Evolutionary conservation across 2,329 filamentous ascomycete species (phyloP).

Genomic region (Thermoascus crustaceus): DNA sequence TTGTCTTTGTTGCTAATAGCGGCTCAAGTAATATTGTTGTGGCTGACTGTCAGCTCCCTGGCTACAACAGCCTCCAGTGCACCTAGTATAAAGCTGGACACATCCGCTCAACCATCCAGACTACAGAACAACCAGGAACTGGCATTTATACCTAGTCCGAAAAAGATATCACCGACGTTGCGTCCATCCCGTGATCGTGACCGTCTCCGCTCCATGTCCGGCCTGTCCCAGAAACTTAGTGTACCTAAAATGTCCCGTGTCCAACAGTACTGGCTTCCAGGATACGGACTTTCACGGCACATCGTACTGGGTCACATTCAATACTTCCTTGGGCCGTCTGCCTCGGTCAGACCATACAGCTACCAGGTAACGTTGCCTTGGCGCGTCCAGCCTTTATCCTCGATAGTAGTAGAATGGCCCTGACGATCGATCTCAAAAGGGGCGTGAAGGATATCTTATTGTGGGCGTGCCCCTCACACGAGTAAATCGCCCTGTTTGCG

Average conservation of each 20-base stretch:
- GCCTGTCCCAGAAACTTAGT: not conserved
- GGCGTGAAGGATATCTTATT: slow-evolving; percentile 43
- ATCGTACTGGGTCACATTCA: slow-evolving; percentile 42
- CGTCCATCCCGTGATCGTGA: too few relatives aligned
- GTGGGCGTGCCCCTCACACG: slow-evolving; percentile 39
- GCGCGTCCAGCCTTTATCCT: not conserved
- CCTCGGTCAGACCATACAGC: slow-evolving; percentile 39
- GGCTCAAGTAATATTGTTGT: too few relatives aligned
- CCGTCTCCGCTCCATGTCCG: not conserved
- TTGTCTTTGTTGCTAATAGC: too few relatives aligned
- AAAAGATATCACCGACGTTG: too few relatives aligned
- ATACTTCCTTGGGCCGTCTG: slow-evolving; percentile 41
- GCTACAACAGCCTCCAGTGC: too few relatives aligned
- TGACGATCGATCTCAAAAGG: slow-evolving; percentile 27
- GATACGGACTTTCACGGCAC: slow-evolving; percentile 41
- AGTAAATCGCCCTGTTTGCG: too few relatives aligned
- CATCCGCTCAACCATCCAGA: too few relatives aligned
- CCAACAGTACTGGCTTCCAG: slow-evolving; percentile 42
- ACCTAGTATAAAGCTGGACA: too few relatives aligned
- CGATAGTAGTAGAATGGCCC: slow-evolving; percentile 6
- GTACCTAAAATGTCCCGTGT: slow-evolving; percentile 26
- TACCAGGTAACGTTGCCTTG: slow-evolving; percentile 33
- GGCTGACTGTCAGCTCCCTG: too few relatives aligned
- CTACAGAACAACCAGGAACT: too few relatives aligned
- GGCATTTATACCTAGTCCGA: too few relatives aligned